A percentile compares a stretch with the other conserved stretches of the same genome.
phyloP scores from a whole-genome alignment of 257 asterid species.

The Solanum chmielewskii region DNA sequence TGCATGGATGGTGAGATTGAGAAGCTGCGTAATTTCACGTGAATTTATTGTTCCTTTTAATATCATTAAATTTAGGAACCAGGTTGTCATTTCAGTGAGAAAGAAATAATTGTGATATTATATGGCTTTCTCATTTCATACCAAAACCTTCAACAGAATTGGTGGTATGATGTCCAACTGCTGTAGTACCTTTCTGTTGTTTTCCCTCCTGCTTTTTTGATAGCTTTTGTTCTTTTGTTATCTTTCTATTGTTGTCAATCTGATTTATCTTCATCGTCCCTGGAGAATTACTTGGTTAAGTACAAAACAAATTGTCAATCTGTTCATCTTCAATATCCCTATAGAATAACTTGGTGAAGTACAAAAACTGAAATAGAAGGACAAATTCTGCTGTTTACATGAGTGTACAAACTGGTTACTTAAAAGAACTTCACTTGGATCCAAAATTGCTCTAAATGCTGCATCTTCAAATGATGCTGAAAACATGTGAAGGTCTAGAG shows the following conservation, averaged over 20 bases:
- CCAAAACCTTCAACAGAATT: neutral
- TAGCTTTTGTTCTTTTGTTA: neutral
- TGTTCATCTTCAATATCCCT: neutral
- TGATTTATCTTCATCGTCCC: neutral
- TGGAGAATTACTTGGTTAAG: neutral
- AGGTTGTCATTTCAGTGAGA: neutral
- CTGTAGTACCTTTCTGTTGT: neutral
- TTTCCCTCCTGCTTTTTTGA: neutral
- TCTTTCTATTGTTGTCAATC: neutral
- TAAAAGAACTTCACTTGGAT: neutral
- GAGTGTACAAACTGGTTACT: neutral
- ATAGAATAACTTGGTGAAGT: neutral
- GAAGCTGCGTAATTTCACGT: neutral
- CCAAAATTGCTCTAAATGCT: neutral
- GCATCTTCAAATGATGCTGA: neutral
- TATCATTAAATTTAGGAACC: neutral
- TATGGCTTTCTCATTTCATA: neutral
- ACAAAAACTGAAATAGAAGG: neutral
- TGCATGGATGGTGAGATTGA: neutral
- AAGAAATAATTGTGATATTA: neutral
- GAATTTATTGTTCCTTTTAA: neutral
- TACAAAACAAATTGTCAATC: neutral
- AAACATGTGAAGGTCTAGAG: neutral
- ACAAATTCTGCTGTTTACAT: neutral
- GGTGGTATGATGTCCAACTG: neutral